Percentiles rank a stretch among this genome's conserved stretches.
Evolutionary conservation across 2,329 filamentous ascomycete genomes (phyloP).

Genomic region (Xylariaceae sp.): DNA sequence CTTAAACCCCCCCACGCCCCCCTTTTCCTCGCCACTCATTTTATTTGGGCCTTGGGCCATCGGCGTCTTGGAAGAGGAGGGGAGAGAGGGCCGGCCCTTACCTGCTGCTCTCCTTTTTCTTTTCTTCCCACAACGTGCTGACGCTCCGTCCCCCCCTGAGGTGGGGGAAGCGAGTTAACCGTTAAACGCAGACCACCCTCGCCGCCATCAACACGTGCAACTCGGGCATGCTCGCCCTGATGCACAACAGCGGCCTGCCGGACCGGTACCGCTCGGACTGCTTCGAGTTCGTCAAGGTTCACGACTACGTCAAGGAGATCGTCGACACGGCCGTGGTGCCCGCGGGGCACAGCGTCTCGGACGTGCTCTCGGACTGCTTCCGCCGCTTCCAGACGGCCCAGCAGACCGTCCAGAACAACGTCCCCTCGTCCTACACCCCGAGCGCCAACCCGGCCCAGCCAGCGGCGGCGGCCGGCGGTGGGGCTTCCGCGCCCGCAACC

Average conservation of each 20-base stretch:
- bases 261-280: constrained; percentile 43
- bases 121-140: not conserved
- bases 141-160: not conserved
- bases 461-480: too few species aligned
- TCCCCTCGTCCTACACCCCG: constrained; percentile 33
- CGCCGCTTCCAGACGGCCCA: constrained; percentile 38
- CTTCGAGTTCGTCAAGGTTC: constrained; percentile 40
- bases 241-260: constrained; percentile 47
- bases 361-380: constrained; percentile 41
- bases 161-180: not conserved
- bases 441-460: not conserved
- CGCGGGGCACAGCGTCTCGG: constrained; percentile 33
- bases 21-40: too few species aligned
- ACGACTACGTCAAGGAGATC: constrained; percentile 42
- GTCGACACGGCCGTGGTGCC: constrained; percentile 40
- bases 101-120: too few species aligned
- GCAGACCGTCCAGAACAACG: constrained; percentile 38
- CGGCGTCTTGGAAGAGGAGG: too few species aligned
- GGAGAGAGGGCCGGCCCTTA: too few species aligned
- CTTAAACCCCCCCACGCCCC: too few species aligned
- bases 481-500: too few species aligned
- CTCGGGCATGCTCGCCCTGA: constrained; percentile 41
- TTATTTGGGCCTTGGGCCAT: too few species aligned
- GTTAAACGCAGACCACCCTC: constrained; percentile 35
- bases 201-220: constrained; percentile 43